Percentiles rank a stretch among this genome's conserved stretches.
These are phyloP conservation scores for Ceratocystis huliohia DNA, from an alignment of 2,329 filamentous ascomycete genomes.

Conservation along the genomic window DNA sequence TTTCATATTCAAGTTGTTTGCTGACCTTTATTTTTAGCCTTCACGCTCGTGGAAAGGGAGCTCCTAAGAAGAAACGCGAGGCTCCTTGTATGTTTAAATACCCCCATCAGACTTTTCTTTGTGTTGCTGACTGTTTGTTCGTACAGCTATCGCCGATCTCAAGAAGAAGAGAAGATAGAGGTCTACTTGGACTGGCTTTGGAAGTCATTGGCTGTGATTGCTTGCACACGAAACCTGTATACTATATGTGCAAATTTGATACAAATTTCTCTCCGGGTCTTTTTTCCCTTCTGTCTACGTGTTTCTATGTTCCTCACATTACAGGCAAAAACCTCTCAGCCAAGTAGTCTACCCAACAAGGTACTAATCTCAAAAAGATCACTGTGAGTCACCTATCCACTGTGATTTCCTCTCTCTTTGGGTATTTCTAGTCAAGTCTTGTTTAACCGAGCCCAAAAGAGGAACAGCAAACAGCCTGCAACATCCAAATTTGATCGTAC, in stretches of 20 bases:
- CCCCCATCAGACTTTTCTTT: background rate
- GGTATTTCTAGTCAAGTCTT: background rate
- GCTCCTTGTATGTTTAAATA: slow-evolving; percentile 28
- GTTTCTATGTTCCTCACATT: background rate
- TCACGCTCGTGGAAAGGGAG: slow-evolving; percentile 71
- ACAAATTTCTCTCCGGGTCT: background rate
- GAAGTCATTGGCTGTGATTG: slow-evolving; percentile 17
- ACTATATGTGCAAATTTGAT: slow-evolving; percentile 2
- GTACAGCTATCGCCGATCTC: slow-evolving; percentile 18
- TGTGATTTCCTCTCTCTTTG: background rate
- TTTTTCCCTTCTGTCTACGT: background rate
- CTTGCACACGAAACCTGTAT: background rate
- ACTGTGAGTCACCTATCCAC: background rate
- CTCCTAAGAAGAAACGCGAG: slow-evolving; percentile 75
- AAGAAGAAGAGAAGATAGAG: slow-evolving; percentile 24
- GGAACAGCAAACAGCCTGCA: slow-evolving; percentile 1
- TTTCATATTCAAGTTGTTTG: background rate
- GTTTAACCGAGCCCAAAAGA: background rate
- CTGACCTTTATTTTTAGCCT: slow-evolving; percentile 28
- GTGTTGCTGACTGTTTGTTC: slow-evolving; percentile 10
- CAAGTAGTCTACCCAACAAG: background rate
- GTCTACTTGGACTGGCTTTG: background rate
- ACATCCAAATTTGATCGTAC: background rate
- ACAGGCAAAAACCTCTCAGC: background rate
- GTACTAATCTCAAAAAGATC: background rate